Evolutionary conservation across 805 yeast species (phyloP).

Genomic region (Kregervanrija delftensis): DNA sequence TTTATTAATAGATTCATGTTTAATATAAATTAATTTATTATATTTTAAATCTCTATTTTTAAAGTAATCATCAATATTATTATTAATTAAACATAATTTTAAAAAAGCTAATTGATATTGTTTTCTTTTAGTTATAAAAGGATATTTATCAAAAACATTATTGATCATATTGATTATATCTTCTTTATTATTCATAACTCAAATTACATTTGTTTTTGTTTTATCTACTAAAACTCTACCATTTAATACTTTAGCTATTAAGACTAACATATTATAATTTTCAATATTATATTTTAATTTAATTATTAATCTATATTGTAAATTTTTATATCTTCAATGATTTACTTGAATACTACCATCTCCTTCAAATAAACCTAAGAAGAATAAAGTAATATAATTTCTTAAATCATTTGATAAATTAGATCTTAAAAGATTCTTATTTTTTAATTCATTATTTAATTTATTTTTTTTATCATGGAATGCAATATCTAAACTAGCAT

Average conservation of each 20-base stretch:
- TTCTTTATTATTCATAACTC: neutral
- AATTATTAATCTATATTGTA: neutral
- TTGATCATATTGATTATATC: neutral
- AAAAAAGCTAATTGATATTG: neutral
- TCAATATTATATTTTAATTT: too few relatives aligned
- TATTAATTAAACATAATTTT: neutral
- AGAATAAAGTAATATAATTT: too few relatives aligned
- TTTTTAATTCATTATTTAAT: too few relatives aligned
- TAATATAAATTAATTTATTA: neutral
- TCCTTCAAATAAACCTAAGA: conserved; percentile 11
- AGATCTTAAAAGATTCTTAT: too few relatives aligned
- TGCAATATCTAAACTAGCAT: conserved; percentile 15
- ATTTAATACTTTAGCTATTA: conserved; percentile 1
- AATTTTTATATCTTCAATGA: neutral
- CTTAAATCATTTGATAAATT: too few relatives aligned
- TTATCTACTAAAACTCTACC: neutral
- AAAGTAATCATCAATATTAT: neutral
- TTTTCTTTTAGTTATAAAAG: neutral
- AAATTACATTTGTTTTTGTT: neutral
- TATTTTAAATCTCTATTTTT: neutral
- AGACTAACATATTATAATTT: conserved; percentile 1
- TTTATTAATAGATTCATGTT: too few relatives aligned
- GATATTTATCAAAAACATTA: neutral
- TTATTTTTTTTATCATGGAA: too few relatives aligned
- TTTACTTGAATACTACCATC: conserved; percentile 10